A percentile compares a stretch with the other conserved stretches of the same genome.
Evolutionary conservation across 768 basidiomycete genomes (phyloP).

Genomic region (Cyathus striatus): DNA sequence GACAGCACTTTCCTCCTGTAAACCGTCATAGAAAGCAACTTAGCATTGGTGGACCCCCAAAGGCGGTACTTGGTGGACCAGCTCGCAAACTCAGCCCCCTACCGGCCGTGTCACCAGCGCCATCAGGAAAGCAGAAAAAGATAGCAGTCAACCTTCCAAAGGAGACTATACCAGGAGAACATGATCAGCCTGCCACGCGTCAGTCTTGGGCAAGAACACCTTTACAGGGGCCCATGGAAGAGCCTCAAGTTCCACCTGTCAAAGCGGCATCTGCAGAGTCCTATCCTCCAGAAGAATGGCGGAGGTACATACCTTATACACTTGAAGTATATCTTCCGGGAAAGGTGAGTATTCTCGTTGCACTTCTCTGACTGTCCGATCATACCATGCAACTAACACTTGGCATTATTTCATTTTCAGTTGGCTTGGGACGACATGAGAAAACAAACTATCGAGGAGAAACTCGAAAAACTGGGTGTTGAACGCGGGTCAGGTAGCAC

Average conservation of each 20-base stretch:
- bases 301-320: conserved; percentile 51
- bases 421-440: conserved; percentile 70
- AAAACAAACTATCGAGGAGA: conserved; percentile 72
- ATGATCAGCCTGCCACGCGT: conserved; percentile 34
- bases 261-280: conserved; percentile 41
- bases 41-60: conserved; percentile 84
- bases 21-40: conserved; percentile 64
- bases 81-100: conserved; percentile 72
- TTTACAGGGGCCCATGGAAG: conserved; percentile 24
- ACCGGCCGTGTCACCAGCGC: conserved; percentile 33
- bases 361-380: conserved; percentile 8
- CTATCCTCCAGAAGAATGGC: conserved; percentile 64
- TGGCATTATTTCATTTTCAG: conserved; percentile 37
- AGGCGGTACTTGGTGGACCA: conserved; percentile 78
- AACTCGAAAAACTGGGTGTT: conserved; percentile 74
- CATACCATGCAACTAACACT: too few species aligned
- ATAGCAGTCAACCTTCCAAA: conserved; percentile 66
- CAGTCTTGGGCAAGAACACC: conserved; percentile 62
- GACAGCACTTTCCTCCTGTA: conserved; percentile 32
- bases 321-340: conserved; percentile 83
- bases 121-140: conserved; percentile 56
- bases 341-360: conserved; percentile 42
- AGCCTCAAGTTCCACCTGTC: conserved; percentile 17
- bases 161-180: conserved; percentile 47
- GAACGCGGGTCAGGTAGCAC: conserved; percentile 57